Evolutionary conservation across 1,284 basidiomycete genomes (phyloP).

Genomic region (Austroboletus niveus): DNA sequence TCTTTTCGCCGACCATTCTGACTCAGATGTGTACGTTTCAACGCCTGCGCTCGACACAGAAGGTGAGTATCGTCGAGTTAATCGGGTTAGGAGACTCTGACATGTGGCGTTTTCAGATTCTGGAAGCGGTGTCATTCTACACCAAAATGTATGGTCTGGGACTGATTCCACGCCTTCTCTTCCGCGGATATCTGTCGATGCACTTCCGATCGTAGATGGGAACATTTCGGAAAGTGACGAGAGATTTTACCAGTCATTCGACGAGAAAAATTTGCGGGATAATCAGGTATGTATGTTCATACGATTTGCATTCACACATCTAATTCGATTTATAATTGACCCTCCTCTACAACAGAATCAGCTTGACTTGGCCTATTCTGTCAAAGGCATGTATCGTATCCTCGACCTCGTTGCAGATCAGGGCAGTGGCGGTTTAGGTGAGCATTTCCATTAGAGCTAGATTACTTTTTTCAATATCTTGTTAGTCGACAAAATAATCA

Average conservation of each 20-base stretch:
- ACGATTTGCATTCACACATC: neutral
- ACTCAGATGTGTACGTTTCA: no score
- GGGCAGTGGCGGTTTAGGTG: constrained; percentile 51
- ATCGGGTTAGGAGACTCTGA: no score
- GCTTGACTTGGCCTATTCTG: constrained; percentile 26
- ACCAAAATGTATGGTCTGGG: neutral
- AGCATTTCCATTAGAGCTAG: constrained; percentile 4
- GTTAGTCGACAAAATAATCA: constrained; percentile 58
- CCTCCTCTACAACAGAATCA: constrained; percentile 10
- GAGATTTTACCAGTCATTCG: constrained; percentile 21
- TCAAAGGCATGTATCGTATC: constrained; percentile 49
- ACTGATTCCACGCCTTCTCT: constrained; percentile 6
- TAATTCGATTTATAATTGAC: no score
- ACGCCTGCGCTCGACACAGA: no score
- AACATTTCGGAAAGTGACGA: constrained; percentile 3
- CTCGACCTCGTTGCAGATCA: constrained; percentile 52
- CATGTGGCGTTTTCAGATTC: no score
- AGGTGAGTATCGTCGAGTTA: no score
- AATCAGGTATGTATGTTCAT: constrained; percentile 13
- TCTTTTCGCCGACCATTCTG: no score
- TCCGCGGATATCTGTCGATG: neutral
- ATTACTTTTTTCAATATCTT: neutral
- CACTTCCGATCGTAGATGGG: neutral
- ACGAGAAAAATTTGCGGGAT: constrained; percentile 5
- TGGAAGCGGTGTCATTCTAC: no score